phyloP scores from a whole-genome alignment of 2,329 filamentous ascomycete species.

The Microdochium nivale region DNA sequence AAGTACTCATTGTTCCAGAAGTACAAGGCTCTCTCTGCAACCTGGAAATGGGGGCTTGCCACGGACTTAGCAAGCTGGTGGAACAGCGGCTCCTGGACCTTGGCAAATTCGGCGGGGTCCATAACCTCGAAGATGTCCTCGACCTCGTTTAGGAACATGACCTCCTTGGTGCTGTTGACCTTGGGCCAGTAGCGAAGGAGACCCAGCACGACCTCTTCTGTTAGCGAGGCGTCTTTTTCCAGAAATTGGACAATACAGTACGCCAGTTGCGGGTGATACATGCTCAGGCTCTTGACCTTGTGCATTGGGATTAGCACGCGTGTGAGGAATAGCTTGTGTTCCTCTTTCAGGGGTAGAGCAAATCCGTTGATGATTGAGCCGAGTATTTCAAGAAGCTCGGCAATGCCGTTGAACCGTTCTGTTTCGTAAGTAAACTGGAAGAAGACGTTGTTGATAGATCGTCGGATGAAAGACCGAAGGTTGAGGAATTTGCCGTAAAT shows the following conservation, averaged over 20 bases:
- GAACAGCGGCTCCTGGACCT: conserved; percentile 96
- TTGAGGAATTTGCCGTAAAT: conserved; percentile 99
- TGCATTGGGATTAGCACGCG: conserved; percentile 87
- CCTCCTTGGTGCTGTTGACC: conserved; percentile 98
- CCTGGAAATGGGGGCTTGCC: conserved; percentile 96
- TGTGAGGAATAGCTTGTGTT: conserved; percentile 96
- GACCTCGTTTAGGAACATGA: conserved; percentile 99
- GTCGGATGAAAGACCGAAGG: conserved; percentile 88
- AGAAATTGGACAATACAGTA: conserved; percentile 99
- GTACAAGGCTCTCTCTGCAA: conserved; percentile 92
- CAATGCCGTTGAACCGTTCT: conserved; percentile 96
- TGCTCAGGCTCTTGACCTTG: conserved; percentile 98
- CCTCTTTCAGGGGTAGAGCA: conserved; percentile 90
- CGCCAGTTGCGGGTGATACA: conserved; percentile 97
- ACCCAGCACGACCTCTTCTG: conserved; percentile 94
- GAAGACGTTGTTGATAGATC: conserved; percentile 99
- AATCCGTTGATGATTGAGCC: conserved; percentile 99
- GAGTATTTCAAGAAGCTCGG: conserved; percentile 90
- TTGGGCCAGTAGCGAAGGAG: conserved; percentile 97
- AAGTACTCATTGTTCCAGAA: conserved; percentile 99
- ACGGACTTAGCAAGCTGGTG: conserved; percentile 97
- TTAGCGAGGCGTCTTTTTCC: conserved; percentile 93
- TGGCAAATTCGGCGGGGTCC: conserved; percentile 97
- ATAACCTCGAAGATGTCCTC: conserved; percentile 99
- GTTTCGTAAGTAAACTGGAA: conserved; percentile 99